Conservation (phyloP, 805 yeast species). For the Schizosaccharomyces cryophilus region DNA sequence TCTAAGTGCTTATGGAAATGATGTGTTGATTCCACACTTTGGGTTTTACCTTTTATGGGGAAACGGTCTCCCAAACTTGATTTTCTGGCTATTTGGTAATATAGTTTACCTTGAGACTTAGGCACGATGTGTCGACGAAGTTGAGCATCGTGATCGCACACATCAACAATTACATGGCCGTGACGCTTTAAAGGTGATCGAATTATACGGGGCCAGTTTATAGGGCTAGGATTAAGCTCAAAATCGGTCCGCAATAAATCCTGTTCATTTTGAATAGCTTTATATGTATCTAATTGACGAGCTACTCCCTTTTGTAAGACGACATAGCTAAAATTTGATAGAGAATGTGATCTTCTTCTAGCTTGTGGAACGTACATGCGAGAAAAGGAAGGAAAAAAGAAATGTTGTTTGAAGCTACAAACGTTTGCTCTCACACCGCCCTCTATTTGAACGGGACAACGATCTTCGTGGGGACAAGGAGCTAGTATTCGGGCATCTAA, state of each 20-base stretch:
- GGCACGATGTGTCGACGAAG: not conserved
- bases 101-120: not conserved
- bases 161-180: slow-evolving; percentile 1
- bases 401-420: not conserved
- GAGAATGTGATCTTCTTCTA: not conserved
- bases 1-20: not conserved
- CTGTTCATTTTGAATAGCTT: not conserved
- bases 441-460: slow-evolving; percentile 1
- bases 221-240: not conserved
- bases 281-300: not conserved
- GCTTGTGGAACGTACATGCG: not conserved
- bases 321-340: not conserved
- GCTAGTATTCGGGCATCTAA: not conserved
- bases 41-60: not conserved
- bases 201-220: slow-evolving; percentile 1
- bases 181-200: not conserved
- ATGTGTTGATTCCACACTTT: not conserved
- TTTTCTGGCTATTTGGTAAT: slow-evolving; percentile 1
- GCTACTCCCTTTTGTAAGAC: not conserved
- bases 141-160: not conserved
- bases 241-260: not conserved
- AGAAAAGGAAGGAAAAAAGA: not conserved
- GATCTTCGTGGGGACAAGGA: slow-evolving; percentile 2
- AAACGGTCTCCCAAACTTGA: not conserved
- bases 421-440: not conserved